Conservation (phyloP, 495 filamentous ascomycete genomes). For the Talaromyces thailandensis region DNA sequence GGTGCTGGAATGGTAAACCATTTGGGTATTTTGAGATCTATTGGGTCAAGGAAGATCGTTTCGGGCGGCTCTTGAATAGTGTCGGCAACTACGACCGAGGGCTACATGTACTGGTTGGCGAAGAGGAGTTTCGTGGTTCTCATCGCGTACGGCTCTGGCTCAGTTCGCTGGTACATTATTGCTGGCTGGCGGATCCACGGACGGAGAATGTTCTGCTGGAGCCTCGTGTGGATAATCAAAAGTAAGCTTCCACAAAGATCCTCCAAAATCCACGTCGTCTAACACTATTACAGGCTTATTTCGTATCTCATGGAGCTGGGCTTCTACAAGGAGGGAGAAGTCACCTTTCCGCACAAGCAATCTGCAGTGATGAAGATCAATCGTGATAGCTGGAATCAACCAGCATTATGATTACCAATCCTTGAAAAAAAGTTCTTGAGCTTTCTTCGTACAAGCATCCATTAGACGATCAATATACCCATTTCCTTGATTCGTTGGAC, state of each 20-base stretch:
- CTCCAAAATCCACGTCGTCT: neutral
- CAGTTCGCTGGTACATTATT: constrained; percentile 75
- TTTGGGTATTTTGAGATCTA: constrained; percentile 98
- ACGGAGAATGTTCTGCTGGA: constrained; percentile 79
- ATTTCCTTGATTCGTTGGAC: neutral
- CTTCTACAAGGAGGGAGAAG: constrained; percentile 81
- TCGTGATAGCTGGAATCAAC: constrained; percentile 76
- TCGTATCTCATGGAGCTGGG: constrained; percentile 64
- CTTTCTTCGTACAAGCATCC: neutral
- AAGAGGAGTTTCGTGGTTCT: constrained; percentile 79
- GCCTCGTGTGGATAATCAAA: constrained; percentile 84
- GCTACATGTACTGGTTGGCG: constrained; percentile 80
- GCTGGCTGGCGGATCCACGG: constrained; percentile 68
- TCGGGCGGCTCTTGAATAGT: constrained; percentile 55
- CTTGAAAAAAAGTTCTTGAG: neutral
- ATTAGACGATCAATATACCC: neutral
- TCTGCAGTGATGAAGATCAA: constrained; percentile 75
- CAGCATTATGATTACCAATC: constrained; percentile 45
- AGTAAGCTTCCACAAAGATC: constrained; percentile 43
- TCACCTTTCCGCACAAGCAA: constrained; percentile 89
- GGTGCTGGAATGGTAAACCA: constrained; percentile 87
- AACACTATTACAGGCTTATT: constrained; percentile 52
- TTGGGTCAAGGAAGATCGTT: constrained; percentile 89
- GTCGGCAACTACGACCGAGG: constrained; percentile 80
- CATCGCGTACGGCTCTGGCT: constrained; percentile 73